A percentile compares a stretch with the other conserved stretches of the same genome.
These are phyloP conservation scores for Aspergillus sp. DNA, from an alignment of 2,329 filamentous ascomycete genomes.

Conservation along the genomic window DNA sequence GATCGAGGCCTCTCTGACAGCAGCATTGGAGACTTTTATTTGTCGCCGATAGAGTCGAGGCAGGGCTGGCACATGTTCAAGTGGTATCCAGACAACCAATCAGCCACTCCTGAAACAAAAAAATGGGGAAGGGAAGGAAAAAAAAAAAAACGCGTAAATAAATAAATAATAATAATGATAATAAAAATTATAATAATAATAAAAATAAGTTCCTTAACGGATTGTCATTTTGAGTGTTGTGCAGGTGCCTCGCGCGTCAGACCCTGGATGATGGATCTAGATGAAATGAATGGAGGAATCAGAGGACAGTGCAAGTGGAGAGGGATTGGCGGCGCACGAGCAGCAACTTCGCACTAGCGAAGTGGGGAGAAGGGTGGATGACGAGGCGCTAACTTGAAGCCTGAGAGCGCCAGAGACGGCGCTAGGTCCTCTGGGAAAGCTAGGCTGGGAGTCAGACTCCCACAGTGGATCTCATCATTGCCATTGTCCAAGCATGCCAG, in stretches of 20 bases:
- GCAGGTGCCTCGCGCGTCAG: conserved; percentile 44
- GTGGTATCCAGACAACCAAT: conserved; percentile 20
- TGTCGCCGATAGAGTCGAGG: conserved; percentile 16
- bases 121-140: conserved; percentile 17
- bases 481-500: neutral
- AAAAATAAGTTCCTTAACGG: conserved; percentile 2
- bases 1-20: conserved; percentile 14
- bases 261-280: conserved; percentile 39
- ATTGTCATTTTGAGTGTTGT: conserved; percentile 41
- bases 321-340: conserved; percentile 37
- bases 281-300: conserved; percentile 29
- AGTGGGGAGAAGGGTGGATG: conserved; percentile 19
- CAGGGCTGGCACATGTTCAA: conserved; percentile 25
- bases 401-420: neutral
- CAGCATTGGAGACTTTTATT: conserved; percentile 24
- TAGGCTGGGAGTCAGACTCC: conserved; percentile 1
- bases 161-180: too few species aligned
- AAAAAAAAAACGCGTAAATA: neutral
- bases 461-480: neutral
- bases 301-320: conserved; percentile 24
- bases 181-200: neutral
- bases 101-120: conserved; percentile 23
- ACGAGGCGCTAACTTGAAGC: conserved; percentile 4
- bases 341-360: conserved; percentile 24
- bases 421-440: neutral